These are phyloP conservation scores for Linanthus parryae DNA, from an alignment of 148 eudicot species.

Conservation along the genomic window DNA sequence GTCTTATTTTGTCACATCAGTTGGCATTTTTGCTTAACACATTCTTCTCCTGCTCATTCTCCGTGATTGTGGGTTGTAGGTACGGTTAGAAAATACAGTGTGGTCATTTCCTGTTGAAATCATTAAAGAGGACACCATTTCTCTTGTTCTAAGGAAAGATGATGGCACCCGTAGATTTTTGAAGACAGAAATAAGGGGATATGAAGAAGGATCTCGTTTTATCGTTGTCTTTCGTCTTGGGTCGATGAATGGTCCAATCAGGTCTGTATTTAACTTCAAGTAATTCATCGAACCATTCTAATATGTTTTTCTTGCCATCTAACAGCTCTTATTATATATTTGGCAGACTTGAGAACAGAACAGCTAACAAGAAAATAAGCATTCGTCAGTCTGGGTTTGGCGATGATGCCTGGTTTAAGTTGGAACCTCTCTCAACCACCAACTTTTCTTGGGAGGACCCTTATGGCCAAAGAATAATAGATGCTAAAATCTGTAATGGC, in stretches of 20 bases:
- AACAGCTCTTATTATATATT: slow-evolving; percentile 9
- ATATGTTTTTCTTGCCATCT: neutral
- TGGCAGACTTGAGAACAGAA: slow-evolving; percentile 85
- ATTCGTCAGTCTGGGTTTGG: slow-evolving; percentile 77
- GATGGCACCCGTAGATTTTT: slow-evolving; percentile 46
- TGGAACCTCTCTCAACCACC: slow-evolving; percentile 69
- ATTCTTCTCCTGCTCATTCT: neutral
- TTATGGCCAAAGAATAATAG: slow-evolving; percentile 65
- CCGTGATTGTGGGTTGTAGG: slow-evolving; percentile 22
- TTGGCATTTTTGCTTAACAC: too few relatives aligned
- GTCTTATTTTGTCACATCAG: too few relatives aligned
- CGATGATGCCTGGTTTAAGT: slow-evolving; percentile 59
- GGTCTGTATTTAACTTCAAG: slow-evolving; percentile 32
- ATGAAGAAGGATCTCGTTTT: slow-evolving; percentile 97
- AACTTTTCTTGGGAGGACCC: slow-evolving; percentile 89
- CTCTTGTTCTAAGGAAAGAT: slow-evolving; percentile 47
- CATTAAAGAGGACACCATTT: slow-evolving; percentile 75
- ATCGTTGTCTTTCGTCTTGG: slow-evolving; percentile 89
- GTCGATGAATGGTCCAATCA: slow-evolving; percentile 68
- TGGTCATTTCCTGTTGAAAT: slow-evolving; percentile 93
- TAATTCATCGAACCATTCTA: neutral
- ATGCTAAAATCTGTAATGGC: slow-evolving; percentile 39
- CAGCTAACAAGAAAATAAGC: slow-evolving; percentile 44
- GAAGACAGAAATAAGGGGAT: slow-evolving; percentile 81
- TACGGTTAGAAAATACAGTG: slow-evolving; percentile 54